Percentiles rank a stretch among this genome's conserved stretches.
Evolutionary conservation across 2,329 filamentous ascomycete genomes (phyloP).

Genomic region (Grosmannia serpens): DNA sequence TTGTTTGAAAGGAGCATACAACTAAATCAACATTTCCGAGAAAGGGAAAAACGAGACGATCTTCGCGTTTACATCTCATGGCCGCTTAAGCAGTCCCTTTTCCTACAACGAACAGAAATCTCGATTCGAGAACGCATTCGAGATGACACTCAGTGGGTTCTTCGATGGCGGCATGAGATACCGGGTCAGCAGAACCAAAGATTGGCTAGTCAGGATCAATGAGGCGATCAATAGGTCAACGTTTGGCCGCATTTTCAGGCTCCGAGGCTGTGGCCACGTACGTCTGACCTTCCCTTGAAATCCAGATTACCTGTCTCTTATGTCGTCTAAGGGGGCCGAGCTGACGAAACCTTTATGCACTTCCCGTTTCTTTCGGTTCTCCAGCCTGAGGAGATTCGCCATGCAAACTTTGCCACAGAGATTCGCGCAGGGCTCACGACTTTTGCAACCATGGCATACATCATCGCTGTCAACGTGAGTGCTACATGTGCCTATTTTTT

Average conservation of each 20-base stretch:
- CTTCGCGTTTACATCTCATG: not conserved
- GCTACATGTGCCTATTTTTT: not conserved
- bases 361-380: not conserved
- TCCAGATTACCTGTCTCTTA: no score
- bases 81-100: not conserved
- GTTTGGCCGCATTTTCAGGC: constrained; percentile 51
- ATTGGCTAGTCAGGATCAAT: constrained; percentile 36
- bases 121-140: not conserved
- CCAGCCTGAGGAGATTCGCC: constrained; percentile 49
- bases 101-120: not conserved
- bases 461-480: constrained; percentile 60
- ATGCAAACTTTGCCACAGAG: constrained; percentile 64
- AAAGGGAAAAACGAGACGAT: no score
- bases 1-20: no score
- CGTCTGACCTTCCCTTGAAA: constrained; percentile 14
- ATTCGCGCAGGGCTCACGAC: constrained; percentile 71
- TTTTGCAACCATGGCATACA: constrained; percentile 74
- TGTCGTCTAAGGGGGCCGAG: no score
- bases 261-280: constrained; percentile 59
- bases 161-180: constrained; percentile 24
- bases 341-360: no score
- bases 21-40: no score
- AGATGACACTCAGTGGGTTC: not conserved
- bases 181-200: constrained; percentile 41
- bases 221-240: constrained; percentile 27